Conservation (phyloP, 208 protist species). For the Trypanosomatidae sp. region DNA sequence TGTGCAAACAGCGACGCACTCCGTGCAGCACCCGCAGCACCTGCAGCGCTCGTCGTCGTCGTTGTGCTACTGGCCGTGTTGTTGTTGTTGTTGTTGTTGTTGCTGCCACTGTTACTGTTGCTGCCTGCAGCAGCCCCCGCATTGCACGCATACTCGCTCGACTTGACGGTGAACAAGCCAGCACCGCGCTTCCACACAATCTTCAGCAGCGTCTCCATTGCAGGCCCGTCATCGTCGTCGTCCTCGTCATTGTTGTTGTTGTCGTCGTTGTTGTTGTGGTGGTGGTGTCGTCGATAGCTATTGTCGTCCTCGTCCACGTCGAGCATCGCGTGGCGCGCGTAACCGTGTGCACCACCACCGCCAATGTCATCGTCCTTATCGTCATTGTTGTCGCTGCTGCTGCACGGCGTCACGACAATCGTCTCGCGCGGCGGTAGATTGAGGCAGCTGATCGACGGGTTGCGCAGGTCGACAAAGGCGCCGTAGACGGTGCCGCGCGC, state of each 20-base stretch:
- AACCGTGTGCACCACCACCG: too few species aligned
- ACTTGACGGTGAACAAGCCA: slow-evolving; percentile 8
- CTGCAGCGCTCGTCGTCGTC: neutral
- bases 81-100: neutral
- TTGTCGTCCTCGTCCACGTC: neutral
- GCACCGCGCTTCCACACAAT: slow-evolving; percentile 29
- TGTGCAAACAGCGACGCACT: slow-evolving; percentile 5
- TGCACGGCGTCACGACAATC: slow-evolving; percentile 20
- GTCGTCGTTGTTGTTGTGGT: neutral
- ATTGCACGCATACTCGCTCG: too few species aligned
- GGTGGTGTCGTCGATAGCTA: neutral
- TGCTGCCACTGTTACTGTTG: neutral
- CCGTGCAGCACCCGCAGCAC: slow-evolving; percentile 2
- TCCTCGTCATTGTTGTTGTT: neutral
- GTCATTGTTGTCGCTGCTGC: neutral
- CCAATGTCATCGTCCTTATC: neutral
- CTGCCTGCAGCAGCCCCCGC: too few species aligned
- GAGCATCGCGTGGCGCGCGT: too few species aligned
- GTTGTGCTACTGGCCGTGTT: neutral
- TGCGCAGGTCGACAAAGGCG: slow-evolving; percentile 55
- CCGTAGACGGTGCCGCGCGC: slow-evolving; percentile 32
- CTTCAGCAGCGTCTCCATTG: slow-evolving; percentile 29
- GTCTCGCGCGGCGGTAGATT: slow-evolving; percentile 52
- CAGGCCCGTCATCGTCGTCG: neutral
- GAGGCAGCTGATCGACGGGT: slow-evolving; percentile 29